Conservation (phyloP, 2,329 filamentous ascomycete genomes). For the Botryotinia calthae region DNA sequence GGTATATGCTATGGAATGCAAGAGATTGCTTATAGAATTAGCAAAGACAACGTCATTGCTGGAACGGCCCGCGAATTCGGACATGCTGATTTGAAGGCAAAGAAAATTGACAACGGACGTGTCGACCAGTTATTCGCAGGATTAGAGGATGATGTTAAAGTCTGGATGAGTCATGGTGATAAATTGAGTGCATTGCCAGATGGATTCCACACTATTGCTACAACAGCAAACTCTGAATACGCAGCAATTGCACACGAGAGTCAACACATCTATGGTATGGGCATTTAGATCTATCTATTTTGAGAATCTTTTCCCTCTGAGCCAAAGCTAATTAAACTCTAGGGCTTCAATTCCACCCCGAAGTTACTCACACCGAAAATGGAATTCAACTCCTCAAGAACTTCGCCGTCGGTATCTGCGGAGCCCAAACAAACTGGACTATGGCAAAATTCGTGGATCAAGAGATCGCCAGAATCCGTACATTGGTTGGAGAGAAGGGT, state of each 20-base stretch:
- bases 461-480: slow-evolving; percentile 77
- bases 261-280: slow-evolving; percentile 66
- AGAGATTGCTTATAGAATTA: slow-evolving; percentile 71
- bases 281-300: not conserved
- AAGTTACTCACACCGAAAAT: slow-evolving; percentile 54
- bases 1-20: slow-evolving; percentile 51
- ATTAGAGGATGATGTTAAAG: slow-evolving; percentile 65
- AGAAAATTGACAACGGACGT: slow-evolving; percentile 53
- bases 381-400: slow-evolving; percentile 74
- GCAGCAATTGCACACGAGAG: slow-evolving; percentile 73
- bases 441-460: slow-evolving; percentile 82
- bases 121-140: slow-evolving; percentile 78
- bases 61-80: slow-evolving; percentile 53
- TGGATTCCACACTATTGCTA: slow-evolving; percentile 71
- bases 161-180: slow-evolving; percentile 89
- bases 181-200: slow-evolving; percentile 75
- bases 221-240: slow-evolving; percentile 71
- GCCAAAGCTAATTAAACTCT: not conserved
- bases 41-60: slow-evolving; percentile 61
- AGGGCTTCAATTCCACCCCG: slow-evolving; percentile 54
- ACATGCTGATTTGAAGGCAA: slow-evolving; percentile 52
- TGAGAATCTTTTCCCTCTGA: not conserved
- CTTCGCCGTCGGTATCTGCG: slow-evolving; percentile 81
- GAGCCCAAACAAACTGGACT: slow-evolving; percentile 72
- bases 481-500: slow-evolving; percentile 74